Evolutionary conservation across 352 stramenopile genomes (phyloP).

Genomic region (Phytophthora pini): DNA sequence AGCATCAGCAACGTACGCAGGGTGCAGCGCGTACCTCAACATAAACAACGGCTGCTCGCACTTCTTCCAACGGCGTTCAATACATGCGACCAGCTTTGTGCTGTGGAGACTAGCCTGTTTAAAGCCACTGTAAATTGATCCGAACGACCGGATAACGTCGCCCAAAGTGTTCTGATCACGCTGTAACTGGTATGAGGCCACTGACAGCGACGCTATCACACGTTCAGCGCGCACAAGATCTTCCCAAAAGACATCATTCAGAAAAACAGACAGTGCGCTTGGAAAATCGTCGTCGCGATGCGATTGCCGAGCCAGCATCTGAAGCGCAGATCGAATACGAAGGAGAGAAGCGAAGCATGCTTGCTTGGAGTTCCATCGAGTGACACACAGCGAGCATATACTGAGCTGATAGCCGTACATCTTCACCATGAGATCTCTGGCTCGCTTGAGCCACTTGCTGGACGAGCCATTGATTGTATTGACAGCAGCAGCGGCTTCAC

Average conservation of each 20-base stretch:
- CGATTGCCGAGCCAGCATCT: background rate
- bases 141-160: constrained; percentile 16
- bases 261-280: background rate
- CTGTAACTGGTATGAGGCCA: constrained; percentile 1
- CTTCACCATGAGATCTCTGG: constrained; percentile 4
- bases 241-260: constrained; percentile 1
- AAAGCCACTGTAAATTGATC: constrained; percentile 3
- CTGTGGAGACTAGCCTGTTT: background rate
- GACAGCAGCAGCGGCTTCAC: constrained; percentile 2
- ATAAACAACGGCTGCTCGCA: constrained; percentile 16
- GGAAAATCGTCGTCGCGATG: constrained; percentile 2
- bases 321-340: constrained; percentile 1
- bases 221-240: constrained; percentile 1
- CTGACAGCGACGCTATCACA: background rate
- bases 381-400: constrained; percentile 1
- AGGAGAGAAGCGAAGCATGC: constrained; percentile 12
- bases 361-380: constrained; percentile 17
- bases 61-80: constrained; percentile 1
- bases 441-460: constrained; percentile 5
- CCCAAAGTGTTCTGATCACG: constrained; percentile 5
- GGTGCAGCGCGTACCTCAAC: constrained; percentile 9
- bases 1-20: background rate
- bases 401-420: constrained; percentile 4
- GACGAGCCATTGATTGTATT: constrained; percentile 5
- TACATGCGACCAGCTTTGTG: background rate